These are phyloP conservation scores for Neolentinus lepideus DNA, from an alignment of 1,284 basidiomycete species.

Conservation along the genomic window DNA sequence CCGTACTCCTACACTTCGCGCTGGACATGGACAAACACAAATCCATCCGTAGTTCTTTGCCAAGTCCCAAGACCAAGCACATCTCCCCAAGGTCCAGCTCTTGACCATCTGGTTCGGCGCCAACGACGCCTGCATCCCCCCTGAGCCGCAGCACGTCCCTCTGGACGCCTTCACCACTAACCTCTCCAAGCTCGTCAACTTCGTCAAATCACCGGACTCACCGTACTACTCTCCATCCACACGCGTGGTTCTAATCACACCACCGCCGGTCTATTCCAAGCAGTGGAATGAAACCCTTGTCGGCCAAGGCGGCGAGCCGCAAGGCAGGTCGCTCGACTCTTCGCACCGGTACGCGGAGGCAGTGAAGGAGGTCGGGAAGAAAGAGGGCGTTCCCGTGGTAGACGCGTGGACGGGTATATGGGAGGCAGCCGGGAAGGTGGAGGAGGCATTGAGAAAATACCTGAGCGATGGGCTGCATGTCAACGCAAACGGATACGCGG, in stretches of 20 bases:
- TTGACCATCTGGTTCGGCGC: conserved; percentile 88
- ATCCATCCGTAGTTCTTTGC: conserved; percentile 35
- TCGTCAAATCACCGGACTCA: conserved; percentile 57
- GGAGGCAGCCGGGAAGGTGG: conserved; percentile 54
- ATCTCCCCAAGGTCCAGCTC: conserved; percentile 57
- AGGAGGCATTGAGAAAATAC: conserved; percentile 41
- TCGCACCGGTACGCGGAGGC: conserved; percentile 67
- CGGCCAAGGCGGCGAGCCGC: background rate
- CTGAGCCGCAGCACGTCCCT: conserved; percentile 58
- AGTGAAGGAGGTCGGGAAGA: conserved; percentile 51
- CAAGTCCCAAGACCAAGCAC: conserved; percentile 37
- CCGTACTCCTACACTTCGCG: background rate
- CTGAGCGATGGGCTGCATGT: conserved; percentile 75
- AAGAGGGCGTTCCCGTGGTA: conserved; percentile 49
- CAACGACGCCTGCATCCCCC: conserved; percentile 57
- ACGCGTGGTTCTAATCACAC: conserved; percentile 72
- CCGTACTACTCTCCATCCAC: conserved; percentile 69
- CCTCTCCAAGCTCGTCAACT: conserved; percentile 52
- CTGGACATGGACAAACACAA: background rate
- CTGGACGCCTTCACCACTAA: conserved; percentile 62
- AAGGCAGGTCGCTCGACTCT: conserved; percentile 41
- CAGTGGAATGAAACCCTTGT: conserved; percentile 36
- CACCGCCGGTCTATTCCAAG: conserved; percentile 72
- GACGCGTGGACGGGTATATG: conserved; percentile 69
- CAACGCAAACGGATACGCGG: conserved; percentile 63